phyloP scores from a whole-genome alignment of 2,329 filamentous ascomycete genomes.

The Penicillium sp. region DNA sequence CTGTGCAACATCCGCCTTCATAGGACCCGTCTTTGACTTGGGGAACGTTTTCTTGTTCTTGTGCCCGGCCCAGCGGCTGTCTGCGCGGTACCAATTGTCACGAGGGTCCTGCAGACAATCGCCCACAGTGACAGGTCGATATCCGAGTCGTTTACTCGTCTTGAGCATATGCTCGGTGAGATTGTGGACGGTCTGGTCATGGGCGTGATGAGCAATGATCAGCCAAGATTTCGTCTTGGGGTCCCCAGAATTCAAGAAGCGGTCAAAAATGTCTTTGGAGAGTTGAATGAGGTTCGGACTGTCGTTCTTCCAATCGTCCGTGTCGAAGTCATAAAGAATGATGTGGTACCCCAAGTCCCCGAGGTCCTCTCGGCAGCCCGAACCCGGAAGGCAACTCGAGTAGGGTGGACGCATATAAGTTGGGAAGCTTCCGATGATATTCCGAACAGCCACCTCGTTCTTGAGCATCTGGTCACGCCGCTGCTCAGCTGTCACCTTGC shows the following conservation, averaged over 20 bases:
- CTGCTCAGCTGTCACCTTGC: slow-evolving; percentile 38
- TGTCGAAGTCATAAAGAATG: slow-evolving; percentile 50
- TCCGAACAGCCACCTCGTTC: slow-evolving; percentile 50
- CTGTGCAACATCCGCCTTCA: slow-evolving; percentile 16
- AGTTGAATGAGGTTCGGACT: slow-evolving; percentile 38
- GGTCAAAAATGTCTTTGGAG: slow-evolving; percentile 45
- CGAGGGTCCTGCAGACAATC: slow-evolving; percentile 45
- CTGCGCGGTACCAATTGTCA: slow-evolving; percentile 46
- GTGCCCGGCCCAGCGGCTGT: slow-evolving; percentile 26
- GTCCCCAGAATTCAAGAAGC: slow-evolving; percentile 29
- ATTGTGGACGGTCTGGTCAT: slow-evolving; percentile 46
- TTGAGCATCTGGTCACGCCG: slow-evolving; percentile 48
- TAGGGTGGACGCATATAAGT: slow-evolving; percentile 58
- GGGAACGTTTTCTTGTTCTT: slow-evolving; percentile 15
- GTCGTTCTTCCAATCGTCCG: slow-evolving; percentile 48
- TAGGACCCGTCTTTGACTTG: slow-evolving; percentile 21
- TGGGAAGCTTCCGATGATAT: slow-evolving; percentile 52
- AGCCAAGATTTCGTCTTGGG: slow-evolving; percentile 38
- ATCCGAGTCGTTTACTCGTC: slow-evolving; percentile 31
- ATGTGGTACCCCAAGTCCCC: slow-evolving; percentile 53
- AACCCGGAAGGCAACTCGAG: slow-evolving; percentile 40
- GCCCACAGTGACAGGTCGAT: slow-evolving; percentile 45
- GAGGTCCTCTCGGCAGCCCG: slow-evolving; percentile 47
- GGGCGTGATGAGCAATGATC: slow-evolving; percentile 46
- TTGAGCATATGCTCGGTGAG: slow-evolving; percentile 45